A percentile compares a stretch with the other conserved stretches of the same genome.
Conservation (phyloP, 1,139 yeast species). For the Komagataea norvegica region DNA sequence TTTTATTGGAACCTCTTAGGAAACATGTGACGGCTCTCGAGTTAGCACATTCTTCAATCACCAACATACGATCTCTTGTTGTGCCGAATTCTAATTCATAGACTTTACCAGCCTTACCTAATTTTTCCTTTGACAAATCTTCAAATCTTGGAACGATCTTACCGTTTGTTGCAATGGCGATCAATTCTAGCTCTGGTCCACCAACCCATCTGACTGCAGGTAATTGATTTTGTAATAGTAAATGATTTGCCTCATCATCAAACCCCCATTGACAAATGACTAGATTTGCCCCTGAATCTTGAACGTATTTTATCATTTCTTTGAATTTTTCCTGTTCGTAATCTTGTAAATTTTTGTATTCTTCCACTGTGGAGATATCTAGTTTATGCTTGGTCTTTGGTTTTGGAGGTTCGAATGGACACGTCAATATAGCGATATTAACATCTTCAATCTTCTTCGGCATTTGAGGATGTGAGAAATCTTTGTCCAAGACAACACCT, state of each 20-base stretch:
- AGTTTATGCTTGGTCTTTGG: slow-evolving; percentile 98
- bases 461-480: slow-evolving; percentile 98
- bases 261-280: slow-evolving; percentile 99
- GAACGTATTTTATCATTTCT: slow-evolving; percentile 85
- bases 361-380: slow-evolving; percentile 89
- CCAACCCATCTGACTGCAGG: slow-evolving; percentile 99
- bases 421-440: slow-evolving; percentile 88
- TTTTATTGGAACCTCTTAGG: slow-evolving; percentile 91
- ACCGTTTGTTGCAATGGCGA: slow-evolving; percentile 97
- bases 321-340: slow-evolving; percentile 88
- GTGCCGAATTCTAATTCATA: slow-evolving; percentile 94
- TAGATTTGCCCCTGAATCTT: slow-evolving; percentile 88
- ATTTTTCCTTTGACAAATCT: slow-evolving; percentile 74
- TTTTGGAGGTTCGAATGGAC: slow-evolving; percentile 99
- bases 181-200: slow-evolving; percentile 90
- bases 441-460: slow-evolving; percentile 76
- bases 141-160: slow-evolving; percentile 97
- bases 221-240: slow-evolving; percentile 77
- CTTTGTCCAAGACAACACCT: slow-evolving; percentile 94
- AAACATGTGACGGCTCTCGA: slow-evolving; percentile 91
- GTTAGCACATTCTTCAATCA: slow-evolving; percentile 85
- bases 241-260: slow-evolving; percentile 97
- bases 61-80: slow-evolving; percentile 92
- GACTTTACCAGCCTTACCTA: slow-evolving; percentile 84
- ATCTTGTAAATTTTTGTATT: slow-evolving; percentile 81